Evolutionary conservation across 1,284 basidiomycete genomes (phyloP).

Genomic region (Cryptococcus sp.): DNA sequence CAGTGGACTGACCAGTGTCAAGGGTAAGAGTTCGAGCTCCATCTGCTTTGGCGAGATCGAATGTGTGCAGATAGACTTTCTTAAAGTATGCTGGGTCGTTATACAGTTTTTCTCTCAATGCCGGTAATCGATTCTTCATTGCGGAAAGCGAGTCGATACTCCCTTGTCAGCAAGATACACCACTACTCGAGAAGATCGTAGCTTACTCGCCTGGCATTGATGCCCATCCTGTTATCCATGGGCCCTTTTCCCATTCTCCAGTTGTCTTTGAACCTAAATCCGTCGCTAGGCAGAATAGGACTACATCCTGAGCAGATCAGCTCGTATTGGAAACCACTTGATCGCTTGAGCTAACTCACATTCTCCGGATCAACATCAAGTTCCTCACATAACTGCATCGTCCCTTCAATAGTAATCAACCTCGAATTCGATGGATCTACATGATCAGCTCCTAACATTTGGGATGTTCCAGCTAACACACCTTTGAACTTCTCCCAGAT

Average conservation of each 20-base stretch:
- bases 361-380: conserved; percentile 44
- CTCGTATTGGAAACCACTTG: not conserved
- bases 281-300: conserved; percentile 46
- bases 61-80: conserved; percentile 83
- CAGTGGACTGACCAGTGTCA: conserved; percentile 48
- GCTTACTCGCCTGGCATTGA: conserved; percentile 40
- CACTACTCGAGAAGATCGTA: not conserved
- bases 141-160: conserved; percentile 67
- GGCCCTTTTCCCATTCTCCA: conserved; percentile 69
- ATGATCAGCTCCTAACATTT: not conserved
- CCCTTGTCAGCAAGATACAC: not conserved
- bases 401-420: conserved; percentile 48
- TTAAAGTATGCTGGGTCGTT: conserved; percentile 72
- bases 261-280: conserved; percentile 50
- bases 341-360: conserved; percentile 21
- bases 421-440: conserved; percentile 38
- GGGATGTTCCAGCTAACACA: conserved; percentile 10
- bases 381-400: conserved; percentile 42
- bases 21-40: conserved; percentile 56
- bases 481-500: conserved; percentile 48
- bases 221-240: conserved; percentile 80
- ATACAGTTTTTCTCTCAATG: conserved; percentile 61
- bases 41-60: conserved; percentile 72
- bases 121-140: conserved; percentile 61
- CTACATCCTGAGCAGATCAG: conserved; percentile 30